Conservation (phyloP, 768 basidiomycete species). For the Vararia minispora region DNA sequence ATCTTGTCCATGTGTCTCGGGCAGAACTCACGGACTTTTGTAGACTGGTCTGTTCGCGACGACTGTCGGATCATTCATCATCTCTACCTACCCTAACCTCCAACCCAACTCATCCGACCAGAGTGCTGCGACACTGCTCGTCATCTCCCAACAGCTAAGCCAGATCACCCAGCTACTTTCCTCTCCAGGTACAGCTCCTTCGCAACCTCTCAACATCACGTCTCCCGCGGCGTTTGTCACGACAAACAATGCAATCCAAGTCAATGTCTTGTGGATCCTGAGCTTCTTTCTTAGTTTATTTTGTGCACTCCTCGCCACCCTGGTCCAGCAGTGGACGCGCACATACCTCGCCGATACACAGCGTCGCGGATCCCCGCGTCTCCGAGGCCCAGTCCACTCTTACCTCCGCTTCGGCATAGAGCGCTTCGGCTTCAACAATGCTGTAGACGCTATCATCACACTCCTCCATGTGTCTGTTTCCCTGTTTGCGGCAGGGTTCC, state of each 20-base stretch:
- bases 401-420: conserved; percentile 9
- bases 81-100: conserved; percentile 6
- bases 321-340: conserved; percentile 8
- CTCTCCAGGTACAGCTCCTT: too few species aligned
- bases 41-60: conserved; percentile 10
- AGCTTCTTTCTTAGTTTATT: conserved; percentile 8
- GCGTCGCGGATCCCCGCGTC: too few species aligned
- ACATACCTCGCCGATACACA: conserved; percentile 6
- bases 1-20: too few species aligned
- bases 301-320: conserved; percentile 6
- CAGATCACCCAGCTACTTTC: too few species aligned
- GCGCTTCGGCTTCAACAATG: conserved; percentile 2
- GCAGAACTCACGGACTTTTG: too few species aligned
- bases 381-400: conserved; percentile 5
- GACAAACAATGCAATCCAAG: conserved; percentile 7
- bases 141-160: too few species aligned
- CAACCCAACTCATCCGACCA: too few species aligned
- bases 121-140: too few species aligned
- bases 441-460: conserved; percentile 6
- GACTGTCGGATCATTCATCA: conserved; percentile 6
- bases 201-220: too few species aligned
- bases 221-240: too few species aligned
- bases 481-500: conserved; percentile 8
- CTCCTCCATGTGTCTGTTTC: conserved; percentile 8
- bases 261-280: conserved; percentile 6